Conservation (phyloP, 23 red algal genomes). For the Chondrus crispus region DNA sequence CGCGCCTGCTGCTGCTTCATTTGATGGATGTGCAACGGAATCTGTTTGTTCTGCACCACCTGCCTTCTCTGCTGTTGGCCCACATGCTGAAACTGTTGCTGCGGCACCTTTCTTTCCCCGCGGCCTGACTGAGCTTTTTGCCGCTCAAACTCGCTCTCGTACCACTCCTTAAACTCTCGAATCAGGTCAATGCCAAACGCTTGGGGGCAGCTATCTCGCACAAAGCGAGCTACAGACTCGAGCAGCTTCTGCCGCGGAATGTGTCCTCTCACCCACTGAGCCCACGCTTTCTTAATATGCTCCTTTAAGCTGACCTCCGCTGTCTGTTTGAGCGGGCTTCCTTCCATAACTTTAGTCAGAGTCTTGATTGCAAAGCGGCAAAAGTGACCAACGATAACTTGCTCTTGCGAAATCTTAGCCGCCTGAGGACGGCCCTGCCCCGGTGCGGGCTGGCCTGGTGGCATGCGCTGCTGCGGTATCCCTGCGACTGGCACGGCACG, state of each 20-base stretch:
- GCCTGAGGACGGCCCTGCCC: not conserved
- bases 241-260: constrained; percentile 31
- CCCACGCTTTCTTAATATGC: constrained; percentile 57
- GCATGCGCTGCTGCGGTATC: not conserved
- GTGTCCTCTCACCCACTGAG: constrained; percentile 58
- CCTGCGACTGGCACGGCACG: not conserved
- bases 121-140: constrained; percentile 24
- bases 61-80: not conserved
- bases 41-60: not conserved
- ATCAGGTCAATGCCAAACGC: constrained; percentile 44
- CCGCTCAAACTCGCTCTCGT: constrained; percentile 45
- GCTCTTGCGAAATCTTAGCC: constrained; percentile 40
- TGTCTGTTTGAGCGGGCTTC: not conserved
- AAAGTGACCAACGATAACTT: constrained; percentile 64
- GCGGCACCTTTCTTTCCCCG: not conserved
- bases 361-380: constrained; percentile 61
- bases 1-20: too few relatives aligned
- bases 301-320: constrained; percentile 10
- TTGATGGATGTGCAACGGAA: too few relatives aligned
- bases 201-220: constrained; percentile 16
- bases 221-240: constrained; percentile 47
- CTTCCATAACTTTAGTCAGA: constrained; percentile 24
- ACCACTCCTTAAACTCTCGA: constrained; percentile 60
- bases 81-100: not conserved
- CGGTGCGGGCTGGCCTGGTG: not conserved